A percentile compares a stretch with the other conserved stretches of the same genome.
Evolutionary conservation across 2,329 filamentous ascomycete genomes (phyloP).

Genomic region (Apiospora koreana): DNA sequence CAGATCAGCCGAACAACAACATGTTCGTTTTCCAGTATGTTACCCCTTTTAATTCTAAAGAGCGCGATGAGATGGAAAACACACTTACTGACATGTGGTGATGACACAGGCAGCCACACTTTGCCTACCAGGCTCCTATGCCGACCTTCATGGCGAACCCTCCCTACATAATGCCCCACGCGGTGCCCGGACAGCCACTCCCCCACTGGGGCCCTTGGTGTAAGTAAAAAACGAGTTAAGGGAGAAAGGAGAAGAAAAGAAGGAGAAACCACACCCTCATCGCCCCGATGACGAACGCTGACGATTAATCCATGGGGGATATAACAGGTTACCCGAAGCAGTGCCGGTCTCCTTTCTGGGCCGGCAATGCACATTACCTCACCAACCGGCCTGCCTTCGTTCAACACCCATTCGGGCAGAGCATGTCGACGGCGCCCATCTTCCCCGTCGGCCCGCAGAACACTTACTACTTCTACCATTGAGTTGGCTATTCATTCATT

Average conservation of each 20-base stretch:
- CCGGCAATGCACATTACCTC: neutral
- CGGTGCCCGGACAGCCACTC: no score
- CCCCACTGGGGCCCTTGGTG: neutral
- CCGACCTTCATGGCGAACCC: neutral
- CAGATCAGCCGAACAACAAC: neutral
- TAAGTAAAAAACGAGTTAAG: neutral
- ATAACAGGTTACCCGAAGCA: neutral
- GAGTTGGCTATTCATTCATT: neutral
- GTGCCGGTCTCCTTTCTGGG: neutral
- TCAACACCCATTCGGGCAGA: neutral
- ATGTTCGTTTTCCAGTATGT: constrained; percentile 4
- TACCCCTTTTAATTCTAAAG: neutral
- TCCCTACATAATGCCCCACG: neutral
- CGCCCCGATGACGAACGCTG: neutral
- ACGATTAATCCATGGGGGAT: neutral
- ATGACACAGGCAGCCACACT: neutral
- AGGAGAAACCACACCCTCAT: neutral
- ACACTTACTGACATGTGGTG: neutral
- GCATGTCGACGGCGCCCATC: neutral
- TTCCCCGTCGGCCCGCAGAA: neutral
- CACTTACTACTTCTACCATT: neutral
- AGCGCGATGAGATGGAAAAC: neutral
- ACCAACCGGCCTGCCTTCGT: neutral
- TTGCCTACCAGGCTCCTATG: neutral
- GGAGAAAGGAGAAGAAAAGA: neutral